Conservation (phyloP, 495 filamentous ascomycete species). For the Penicillium lagena region DNA sequence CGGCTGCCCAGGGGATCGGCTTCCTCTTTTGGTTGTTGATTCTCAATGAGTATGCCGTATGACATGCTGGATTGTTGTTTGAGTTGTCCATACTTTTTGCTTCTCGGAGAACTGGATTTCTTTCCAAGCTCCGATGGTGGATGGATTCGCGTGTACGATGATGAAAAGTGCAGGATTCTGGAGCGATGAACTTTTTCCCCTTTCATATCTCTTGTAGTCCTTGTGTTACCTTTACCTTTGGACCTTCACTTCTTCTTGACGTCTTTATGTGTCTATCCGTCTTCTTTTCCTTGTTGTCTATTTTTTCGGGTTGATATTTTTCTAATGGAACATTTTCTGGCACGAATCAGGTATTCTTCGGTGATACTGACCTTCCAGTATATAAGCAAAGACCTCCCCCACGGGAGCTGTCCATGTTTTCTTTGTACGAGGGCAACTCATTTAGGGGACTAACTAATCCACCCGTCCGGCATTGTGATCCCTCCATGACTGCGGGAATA, state of each 20-base stretch:
- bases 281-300: conserved; percentile 12
- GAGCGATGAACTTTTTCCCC: conserved; percentile 11
- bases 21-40: conserved; percentile 1
- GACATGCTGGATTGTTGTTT: background rate
- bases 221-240: conserved; percentile 3
- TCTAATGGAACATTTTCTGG: conserved; percentile 16
- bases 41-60: conserved; percentile 2
- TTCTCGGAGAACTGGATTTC: conserved; percentile 2
- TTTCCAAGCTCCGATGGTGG: background rate
- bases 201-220: conserved; percentile 6
- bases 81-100: background rate
- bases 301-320: conserved; percentile 24
- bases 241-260: conserved; percentile 1
- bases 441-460: too few relatives aligned
- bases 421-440: too few relatives aligned
- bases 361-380: too few relatives aligned
- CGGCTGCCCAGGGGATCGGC: background rate
- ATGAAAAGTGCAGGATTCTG: conserved; percentile 11
- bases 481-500: background rate
- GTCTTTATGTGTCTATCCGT: conserved; percentile 6
- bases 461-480: background rate
- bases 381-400: too few relatives aligned
- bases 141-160: conserved; percentile 8
- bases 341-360: conserved; percentile 8
- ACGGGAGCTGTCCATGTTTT: too few relatives aligned